Evolutionary conservation across 2,329 filamentous ascomycete genomes (phyloP).

Genomic region (Emmonsiellopsis sp.): DNA sequence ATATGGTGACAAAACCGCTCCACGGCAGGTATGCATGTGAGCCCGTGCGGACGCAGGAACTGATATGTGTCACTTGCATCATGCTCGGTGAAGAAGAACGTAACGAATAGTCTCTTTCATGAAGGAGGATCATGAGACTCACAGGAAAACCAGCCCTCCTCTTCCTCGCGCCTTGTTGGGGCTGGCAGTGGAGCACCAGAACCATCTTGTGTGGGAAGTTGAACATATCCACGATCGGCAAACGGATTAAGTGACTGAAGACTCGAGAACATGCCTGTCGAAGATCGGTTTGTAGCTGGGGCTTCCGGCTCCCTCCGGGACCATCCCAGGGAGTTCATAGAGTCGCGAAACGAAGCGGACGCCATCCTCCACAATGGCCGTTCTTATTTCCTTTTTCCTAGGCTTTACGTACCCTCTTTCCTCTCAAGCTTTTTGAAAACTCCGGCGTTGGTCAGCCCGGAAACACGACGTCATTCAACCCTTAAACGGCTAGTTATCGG

Average conservation of each 20-base stretch:
- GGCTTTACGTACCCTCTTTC: background rate
- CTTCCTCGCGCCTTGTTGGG: constrained; percentile 76
- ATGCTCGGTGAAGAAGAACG: constrained; percentile 7
- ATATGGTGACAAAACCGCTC: background rate
- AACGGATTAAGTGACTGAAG: constrained; percentile 85
- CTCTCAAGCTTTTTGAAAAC: background rate
- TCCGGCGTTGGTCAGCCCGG: background rate
- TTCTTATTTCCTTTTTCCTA: background rate
- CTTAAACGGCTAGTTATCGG: background rate
- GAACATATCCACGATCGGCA: constrained; percentile 69
- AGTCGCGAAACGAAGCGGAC: constrained; percentile 81
- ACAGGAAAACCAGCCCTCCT: constrained; percentile 93
- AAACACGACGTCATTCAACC: constrained; percentile 1
- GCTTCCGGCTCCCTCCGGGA: constrained; percentile 70
- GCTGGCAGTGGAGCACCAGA: constrained; percentile 80
- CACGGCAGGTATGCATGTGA: constrained; percentile 14
- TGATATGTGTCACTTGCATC: constrained; percentile 25
- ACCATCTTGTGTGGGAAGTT: constrained; percentile 74
- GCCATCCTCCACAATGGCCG: constrained; percentile 51
- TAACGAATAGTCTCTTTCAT: background rate
- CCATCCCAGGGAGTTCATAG: constrained; percentile 92
- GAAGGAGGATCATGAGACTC: constrained; percentile 42
- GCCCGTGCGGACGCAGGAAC: constrained; percentile 30
- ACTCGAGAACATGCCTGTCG: constrained; percentile 64
- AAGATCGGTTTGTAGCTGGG: constrained; percentile 56